phyloP scores from a whole-genome alignment of 2,329 filamentous ascomycete genomes.

The Onygenales sp. region DNA sequence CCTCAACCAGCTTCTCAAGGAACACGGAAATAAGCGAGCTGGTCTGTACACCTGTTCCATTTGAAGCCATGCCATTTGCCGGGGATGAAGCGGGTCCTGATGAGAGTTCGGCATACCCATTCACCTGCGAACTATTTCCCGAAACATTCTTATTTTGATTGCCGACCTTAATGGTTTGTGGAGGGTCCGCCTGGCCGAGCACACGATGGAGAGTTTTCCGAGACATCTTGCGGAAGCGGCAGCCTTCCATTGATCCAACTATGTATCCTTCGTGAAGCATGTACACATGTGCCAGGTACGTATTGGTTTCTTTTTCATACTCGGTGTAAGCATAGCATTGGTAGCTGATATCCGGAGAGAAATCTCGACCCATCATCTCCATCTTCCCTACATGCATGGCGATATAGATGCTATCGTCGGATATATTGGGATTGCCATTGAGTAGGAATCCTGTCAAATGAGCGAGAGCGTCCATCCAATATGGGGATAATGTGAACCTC shows the following conservation, averaged over 20 bases:
- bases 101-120: no score
- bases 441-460: constrained; percentile 30
- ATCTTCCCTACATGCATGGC: constrained; percentile 14
- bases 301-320: background rate
- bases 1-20: no score
- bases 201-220: background rate
- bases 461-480: constrained; percentile 25
- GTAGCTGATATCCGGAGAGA: background rate
- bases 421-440: constrained; percentile 22
- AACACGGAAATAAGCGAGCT: no score
- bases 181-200: background rate
- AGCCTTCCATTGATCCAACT: no score
- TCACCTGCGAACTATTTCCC: no score
- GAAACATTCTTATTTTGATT: no score
- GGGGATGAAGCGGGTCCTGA: no score
- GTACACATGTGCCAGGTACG: background rate
- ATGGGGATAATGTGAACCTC: constrained; percentile 26
- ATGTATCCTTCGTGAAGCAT: no score
- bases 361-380: constrained; percentile 5
- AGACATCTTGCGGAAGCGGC: no score
- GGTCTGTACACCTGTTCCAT: no score
- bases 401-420: constrained; percentile 23
- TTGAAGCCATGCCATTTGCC: no score
- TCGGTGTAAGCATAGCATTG: background rate
- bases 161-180: no score